Conservation (phyloP, 495 filamentous ascomycete genomes). For the Pyrenopolyporus hunteri region DNA sequence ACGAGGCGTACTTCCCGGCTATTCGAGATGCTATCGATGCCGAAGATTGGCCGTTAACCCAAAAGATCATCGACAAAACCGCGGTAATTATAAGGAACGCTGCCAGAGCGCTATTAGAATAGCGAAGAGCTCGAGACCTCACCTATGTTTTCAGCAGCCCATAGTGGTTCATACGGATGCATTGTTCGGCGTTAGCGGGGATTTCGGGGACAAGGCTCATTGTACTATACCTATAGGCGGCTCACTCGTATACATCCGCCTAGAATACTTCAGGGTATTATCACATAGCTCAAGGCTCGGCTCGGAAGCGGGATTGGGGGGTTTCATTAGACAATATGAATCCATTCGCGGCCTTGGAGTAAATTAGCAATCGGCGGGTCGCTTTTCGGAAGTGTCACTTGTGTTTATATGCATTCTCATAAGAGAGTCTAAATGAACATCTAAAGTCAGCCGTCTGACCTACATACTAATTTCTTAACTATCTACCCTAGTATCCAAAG, state of each 20-base stretch:
- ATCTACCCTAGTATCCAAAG: no score
- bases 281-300: conserved; percentile 25
- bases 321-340: conserved; percentile 6
- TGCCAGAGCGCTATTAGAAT: conserved; percentile 57
- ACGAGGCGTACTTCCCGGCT: conserved; percentile 79
- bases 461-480: no score
- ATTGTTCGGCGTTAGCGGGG: conserved; percentile 32
- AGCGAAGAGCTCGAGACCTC: conserved; percentile 3
- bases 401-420: not conserved
- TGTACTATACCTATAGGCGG: conserved; percentile 34
- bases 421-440: not conserved
- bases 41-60: conserved; percentile 71
- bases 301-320: not conserved
- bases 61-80: conserved; percentile 73
- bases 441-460: no score
- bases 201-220: conserved; percentile 6
- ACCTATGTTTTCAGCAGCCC: not conserved
- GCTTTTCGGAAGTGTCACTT: no score
- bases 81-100: conserved; percentile 72
- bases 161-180: conserved; percentile 19
- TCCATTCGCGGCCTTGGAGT: not conserved
- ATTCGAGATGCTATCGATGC: conserved; percentile 80
- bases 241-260: conserved; percentile 10
- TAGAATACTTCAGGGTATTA: conserved; percentile 31
- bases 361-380: not conserved